These are phyloP conservation scores for Boletellus deceptivus DNA, from an alignment of 1,284 basidiomycete genomes.

Conservation along the genomic window DNA sequence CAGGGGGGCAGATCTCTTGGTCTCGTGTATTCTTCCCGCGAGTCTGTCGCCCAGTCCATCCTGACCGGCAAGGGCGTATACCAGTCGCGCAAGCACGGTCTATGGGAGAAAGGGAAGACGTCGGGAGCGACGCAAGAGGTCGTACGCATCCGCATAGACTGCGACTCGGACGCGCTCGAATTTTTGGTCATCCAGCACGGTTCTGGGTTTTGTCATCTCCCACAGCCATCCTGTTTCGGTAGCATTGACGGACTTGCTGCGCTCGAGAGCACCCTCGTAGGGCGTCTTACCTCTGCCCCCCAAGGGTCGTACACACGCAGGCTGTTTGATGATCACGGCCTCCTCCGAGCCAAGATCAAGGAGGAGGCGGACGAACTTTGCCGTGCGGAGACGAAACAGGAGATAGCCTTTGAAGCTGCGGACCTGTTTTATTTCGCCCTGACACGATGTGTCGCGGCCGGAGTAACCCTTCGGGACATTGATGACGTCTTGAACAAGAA, in stretches of 20 bases:
- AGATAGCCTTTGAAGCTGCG: constrained; percentile 95
- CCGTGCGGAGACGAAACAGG: constrained; percentile 75
- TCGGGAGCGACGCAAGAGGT: constrained; percentile 93
- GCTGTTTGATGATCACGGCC: constrained; percentile 79
- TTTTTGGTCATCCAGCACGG: constrained; percentile 92
- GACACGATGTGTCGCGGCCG: constrained; percentile 82
- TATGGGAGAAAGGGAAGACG: constrained; percentile 98
- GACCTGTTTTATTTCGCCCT: constrained; percentile 95
- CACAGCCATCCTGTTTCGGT: constrained; percentile 86
- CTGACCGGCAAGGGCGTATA: constrained; percentile 90
- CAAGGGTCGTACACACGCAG: constrained; percentile 91
- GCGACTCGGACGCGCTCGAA: constrained; percentile 91
- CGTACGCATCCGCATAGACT: constrained; percentile 83
- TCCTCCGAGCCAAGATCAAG: constrained; percentile 92
- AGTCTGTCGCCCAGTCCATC: constrained; percentile 88
- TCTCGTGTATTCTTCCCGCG: constrained; percentile 93
- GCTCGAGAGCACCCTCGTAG: constrained; percentile 79
- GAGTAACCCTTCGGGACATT: constrained; percentile 84
- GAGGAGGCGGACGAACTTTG: constrained; percentile 98
- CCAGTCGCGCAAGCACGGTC: constrained; percentile 92
- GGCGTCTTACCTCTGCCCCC: constrained; percentile 75
- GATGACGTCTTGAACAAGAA: constrained; percentile 86
- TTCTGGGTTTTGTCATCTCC: constrained; percentile 91
- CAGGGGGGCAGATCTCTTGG: constrained; percentile 81
- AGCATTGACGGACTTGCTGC: constrained; percentile 74